phyloP scores from a whole-genome alignment of 352 stramenopile genomes.

The Pythium rishiriense region DNA sequence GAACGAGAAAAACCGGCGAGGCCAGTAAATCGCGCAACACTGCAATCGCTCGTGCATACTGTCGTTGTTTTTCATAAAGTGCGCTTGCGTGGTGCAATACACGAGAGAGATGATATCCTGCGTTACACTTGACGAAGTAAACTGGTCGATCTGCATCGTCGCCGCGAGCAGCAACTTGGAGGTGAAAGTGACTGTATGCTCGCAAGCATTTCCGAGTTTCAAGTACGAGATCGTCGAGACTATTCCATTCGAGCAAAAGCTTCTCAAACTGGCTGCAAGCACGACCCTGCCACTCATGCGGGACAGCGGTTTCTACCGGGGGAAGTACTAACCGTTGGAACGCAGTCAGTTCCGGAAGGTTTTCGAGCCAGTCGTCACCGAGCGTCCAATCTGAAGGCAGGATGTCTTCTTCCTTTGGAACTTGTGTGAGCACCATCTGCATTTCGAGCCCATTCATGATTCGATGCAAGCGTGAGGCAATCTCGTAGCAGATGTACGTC shows the following conservation, averaged over 20 bases:
- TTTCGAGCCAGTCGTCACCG: conserved; percentile 47
- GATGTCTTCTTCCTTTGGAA: conserved; percentile 21
- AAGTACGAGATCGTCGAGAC: conserved; percentile 63
- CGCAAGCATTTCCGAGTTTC: conserved; percentile 48
- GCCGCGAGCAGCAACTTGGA: not conserved
- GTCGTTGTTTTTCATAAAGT: conserved; percentile 77
- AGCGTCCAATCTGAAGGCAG: conserved; percentile 44
- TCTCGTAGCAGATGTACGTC: conserved; percentile 69
- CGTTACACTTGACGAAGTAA: conserved; percentile 72
- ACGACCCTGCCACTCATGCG: conserved; percentile 28
- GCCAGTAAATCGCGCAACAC: conserved; percentile 69
- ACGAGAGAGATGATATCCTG: conserved; percentile 67
- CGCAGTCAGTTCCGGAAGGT: conserved; percentile 37
- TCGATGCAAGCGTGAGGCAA: conserved; percentile 54
- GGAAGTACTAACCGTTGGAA: conserved; percentile 47
- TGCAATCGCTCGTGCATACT: conserved; percentile 66
- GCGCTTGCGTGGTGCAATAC: conserved; percentile 52
- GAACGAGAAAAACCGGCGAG: conserved; percentile 42
- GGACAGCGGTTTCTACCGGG: not conserved
- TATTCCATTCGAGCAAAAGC: conserved; percentile 40
- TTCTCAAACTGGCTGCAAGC: conserved; percentile 56
- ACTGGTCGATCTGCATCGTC: conserved; percentile 11
- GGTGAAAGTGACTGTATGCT: conserved; percentile 24
- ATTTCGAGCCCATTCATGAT: conserved; percentile 50
- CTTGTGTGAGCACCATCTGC: conserved; percentile 35